A percentile compares a stretch with the other conserved stretches of the same genome.
phyloP scores from a whole-genome alignment of 1,284 basidiomycete genomes.

The Erythrobasidium hasegawianum region DNA sequence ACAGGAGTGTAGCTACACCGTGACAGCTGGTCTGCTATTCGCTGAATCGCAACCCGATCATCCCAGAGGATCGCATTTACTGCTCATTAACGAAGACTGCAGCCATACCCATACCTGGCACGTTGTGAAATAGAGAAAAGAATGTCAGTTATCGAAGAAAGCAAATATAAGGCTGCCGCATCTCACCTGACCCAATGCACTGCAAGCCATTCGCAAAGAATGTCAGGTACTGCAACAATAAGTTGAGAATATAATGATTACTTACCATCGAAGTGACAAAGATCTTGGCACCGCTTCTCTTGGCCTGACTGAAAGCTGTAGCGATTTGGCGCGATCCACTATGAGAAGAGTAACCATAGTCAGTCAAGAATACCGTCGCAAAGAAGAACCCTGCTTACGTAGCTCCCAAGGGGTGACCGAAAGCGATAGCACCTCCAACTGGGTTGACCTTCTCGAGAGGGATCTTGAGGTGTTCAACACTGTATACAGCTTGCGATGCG shows the following conservation, averaged over 20 bases:
- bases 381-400: constrained; percentile 10
- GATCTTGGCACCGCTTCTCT: constrained; percentile 63
- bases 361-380: too few species aligned
- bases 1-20: too few species aligned
- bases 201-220: not conserved
- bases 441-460: constrained; percentile 53
- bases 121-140: not conserved
- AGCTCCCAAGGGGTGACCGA: constrained; percentile 66
- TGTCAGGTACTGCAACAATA: too few species aligned
- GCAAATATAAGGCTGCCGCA: too few species aligned
- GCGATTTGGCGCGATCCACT: constrained; percentile 73
- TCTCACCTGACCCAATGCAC: not conserved
- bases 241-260: not conserved
- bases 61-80: constrained; percentile 34
- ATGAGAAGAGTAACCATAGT: constrained; percentile 55
- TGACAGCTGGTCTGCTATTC: too few species aligned
- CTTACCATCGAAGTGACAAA: constrained; percentile 65
- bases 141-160: not conserved
- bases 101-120: constrained; percentile 66
- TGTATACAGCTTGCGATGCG: constrained; percentile 53
- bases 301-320: constrained; percentile 74
- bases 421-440: constrained; percentile 52
- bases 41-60: too few species aligned
- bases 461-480: constrained; percentile 57
- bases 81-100: constrained; percentile 49